Conservation (phyloP, 2,329 filamentous ascomycete genomes). For the Bisporella sp. region DNA sequence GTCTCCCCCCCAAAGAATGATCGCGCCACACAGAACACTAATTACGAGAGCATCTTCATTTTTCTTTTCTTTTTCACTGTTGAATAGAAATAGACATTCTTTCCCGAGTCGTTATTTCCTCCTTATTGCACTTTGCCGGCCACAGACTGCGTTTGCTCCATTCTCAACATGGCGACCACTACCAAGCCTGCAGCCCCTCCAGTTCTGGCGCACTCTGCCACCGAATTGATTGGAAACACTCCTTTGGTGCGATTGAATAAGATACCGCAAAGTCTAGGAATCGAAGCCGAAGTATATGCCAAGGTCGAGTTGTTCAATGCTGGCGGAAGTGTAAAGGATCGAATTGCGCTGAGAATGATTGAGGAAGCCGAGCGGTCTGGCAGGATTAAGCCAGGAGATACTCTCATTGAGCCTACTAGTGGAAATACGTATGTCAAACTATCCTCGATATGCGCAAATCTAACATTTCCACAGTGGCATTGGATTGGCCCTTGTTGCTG, state of each 20-base stretch:
- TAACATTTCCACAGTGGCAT: conserved; percentile 56
- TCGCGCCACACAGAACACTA: background rate
- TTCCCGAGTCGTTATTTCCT: background rate
- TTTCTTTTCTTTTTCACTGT: background rate
- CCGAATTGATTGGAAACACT: conserved; percentile 88
- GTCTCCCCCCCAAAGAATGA: background rate
- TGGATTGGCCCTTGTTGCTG: conserved; percentile 85
- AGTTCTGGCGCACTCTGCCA: conserved; percentile 51
- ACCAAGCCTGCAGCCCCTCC: conserved; percentile 19
- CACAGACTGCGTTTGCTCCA: background rate
- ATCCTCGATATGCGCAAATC: background rate
- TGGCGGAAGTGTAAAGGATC: conserved; percentile 88
- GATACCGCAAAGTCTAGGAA: conserved; percentile 82
- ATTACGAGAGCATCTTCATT: background rate
- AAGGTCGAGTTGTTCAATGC: conserved; percentile 94
- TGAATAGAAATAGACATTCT: background rate
- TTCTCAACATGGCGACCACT: conserved; percentile 16
- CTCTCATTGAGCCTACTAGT: conserved; percentile 93
- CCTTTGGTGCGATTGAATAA: conserved; percentile 93
- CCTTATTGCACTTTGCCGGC: background rate
- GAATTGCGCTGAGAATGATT: conserved; percentile 95
- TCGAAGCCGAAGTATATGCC: conserved; percentile 82
- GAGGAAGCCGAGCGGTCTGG: conserved; percentile 88
- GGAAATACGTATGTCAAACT: conserved; percentile 67
- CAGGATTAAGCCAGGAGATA: conserved; percentile 94